Base-by-base conservation (phyloP, 805 yeast species). In the Saccharomycopsis babjevae region DNA sequence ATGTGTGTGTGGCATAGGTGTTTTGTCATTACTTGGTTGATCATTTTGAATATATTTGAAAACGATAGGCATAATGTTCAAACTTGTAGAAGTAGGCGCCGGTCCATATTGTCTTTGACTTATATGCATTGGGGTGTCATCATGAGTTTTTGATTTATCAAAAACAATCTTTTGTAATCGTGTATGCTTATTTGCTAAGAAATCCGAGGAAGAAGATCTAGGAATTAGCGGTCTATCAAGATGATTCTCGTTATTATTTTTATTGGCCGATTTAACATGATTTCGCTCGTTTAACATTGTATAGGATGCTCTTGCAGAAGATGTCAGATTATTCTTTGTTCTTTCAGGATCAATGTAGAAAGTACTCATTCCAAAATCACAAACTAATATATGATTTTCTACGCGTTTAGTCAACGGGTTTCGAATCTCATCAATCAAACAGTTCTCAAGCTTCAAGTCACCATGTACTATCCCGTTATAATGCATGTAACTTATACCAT, bases 341-440 rank as follows among this genome's bases (percentile, higher is more conserved):
- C 59, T 34, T n/a, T 60, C 61, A 2, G 65, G 62, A 18, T 61
- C 60, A 20, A 61, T 63, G 46, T 63, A 61, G 39, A 63, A 58
- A 18, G 75, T 74, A 57, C 83, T 76, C 96, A 92, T 89, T 5
- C 98, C 98, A 74, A 92, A 92, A 72, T 92, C 98, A 73, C 97
- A 89, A 6, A 92, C 70, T 30, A 86, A 69, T 64, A 89, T 76
- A 54, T 74, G 74, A 59, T 70, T 67, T 54, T n/a, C 67, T 54
- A 50, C 70, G 57, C 66, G 71, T 62, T 73, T 65, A 36, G 66
- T 63, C 22, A 65, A 62, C 5, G 69, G 70, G 13, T 64, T 65
- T 5, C 65, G 64, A 56, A 66, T 66, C 22, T 76, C 73, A 63
- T 84, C 84, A 32, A 89, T 70, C 54, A 89, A 73, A 63, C 93